Evolutionary conservation across 805 yeast species (phyloP).

Genomic region (Kazachstania bromeliacearum): DNA sequence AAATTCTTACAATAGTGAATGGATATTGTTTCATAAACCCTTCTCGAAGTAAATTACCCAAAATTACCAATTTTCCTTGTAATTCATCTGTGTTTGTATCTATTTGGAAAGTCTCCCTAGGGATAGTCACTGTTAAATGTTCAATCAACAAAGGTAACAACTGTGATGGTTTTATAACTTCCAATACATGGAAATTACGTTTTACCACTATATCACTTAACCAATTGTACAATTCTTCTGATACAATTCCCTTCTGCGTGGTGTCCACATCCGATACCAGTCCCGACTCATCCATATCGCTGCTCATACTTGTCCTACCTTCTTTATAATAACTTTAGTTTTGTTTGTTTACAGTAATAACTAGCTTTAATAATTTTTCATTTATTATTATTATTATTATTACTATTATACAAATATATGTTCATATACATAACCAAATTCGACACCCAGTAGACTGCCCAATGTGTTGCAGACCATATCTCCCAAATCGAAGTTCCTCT

Average conservation of each 20-base stretch:
- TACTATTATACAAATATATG: not conserved
- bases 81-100: not conserved
- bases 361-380: too few relatives aligned
- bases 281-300: not conserved
- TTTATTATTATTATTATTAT: too few relatives aligned
- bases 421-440: constrained; percentile 8
- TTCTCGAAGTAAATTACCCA: constrained; percentile 10
- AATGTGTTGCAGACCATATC: constrained; percentile 36
- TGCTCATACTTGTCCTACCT: too few relatives aligned
- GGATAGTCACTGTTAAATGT: constrained; percentile 21
- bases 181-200: constrained; percentile 5
- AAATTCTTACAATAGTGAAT: constrained; percentile 39
- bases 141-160: constrained; percentile 15
- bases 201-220: constrained; percentile 12
- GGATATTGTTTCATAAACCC: constrained; percentile 29
- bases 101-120: constrained; percentile 16
- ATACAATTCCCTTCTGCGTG: constrained; percentile 23
- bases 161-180: constrained; percentile 9
- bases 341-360: too few relatives aligned
- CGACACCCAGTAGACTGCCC: constrained; percentile 24
- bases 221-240: constrained; percentile 10
- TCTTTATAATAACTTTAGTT: too few relatives aligned
- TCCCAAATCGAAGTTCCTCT: constrained; percentile 37
- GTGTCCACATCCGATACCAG: too few relatives aligned
- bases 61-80: constrained; percentile 6